These are phyloP conservation scores for Suillus subalutaceus DNA, from an alignment of 768 basidiomycete genomes.

Conservation along the genomic window DNA sequence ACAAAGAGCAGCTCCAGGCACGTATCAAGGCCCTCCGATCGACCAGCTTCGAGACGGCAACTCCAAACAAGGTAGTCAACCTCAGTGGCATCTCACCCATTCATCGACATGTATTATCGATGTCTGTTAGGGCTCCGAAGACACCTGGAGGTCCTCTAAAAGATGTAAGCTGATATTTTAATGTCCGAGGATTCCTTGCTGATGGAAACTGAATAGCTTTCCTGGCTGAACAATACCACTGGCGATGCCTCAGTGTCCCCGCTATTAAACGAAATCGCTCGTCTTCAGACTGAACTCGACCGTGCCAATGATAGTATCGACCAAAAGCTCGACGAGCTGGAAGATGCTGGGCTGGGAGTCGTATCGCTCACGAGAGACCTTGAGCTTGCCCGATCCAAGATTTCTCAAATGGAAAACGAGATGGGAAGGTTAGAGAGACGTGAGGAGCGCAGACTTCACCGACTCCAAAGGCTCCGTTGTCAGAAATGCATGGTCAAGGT, in stretches of 20 bases:
- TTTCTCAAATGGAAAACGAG: conserved; percentile 65
- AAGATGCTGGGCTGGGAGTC: conserved; percentile 76
- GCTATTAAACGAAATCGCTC: conserved; percentile 69
- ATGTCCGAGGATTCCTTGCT: conserved; percentile 9
- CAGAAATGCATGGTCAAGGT: conserved; percentile 69
- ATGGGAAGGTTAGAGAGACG: conserved; percentile 62
- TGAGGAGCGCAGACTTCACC: conserved; percentile 68
- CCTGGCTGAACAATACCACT: conserved; percentile 69
- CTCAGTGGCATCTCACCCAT: conserved; percentile 72
- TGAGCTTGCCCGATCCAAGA: conserved; percentile 66
- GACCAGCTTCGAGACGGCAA: conserved; percentile 53
- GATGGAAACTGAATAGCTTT: conserved; percentile 48
- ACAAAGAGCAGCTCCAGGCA: conserved; percentile 76
- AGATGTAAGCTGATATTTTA: conserved; percentile 55
- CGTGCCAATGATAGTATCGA: conserved; percentile 84
- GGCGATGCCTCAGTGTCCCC: conserved; percentile 61
- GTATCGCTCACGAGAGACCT: conserved; percentile 71
- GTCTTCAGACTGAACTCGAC: conserved; percentile 76
- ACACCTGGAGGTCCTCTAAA: conserved; percentile 79
- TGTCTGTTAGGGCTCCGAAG: conserved; percentile 69
- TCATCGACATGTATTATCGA: conserved; percentile 68
- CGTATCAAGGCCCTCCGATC: conserved; percentile 62
- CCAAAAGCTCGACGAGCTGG: conserved; percentile 84
- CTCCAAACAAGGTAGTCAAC: conserved; percentile 60
- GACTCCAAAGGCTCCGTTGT: conserved; percentile 65